These are phyloP conservation scores for Trichosanthes truncata DNA, from an alignment of 306 rosid genomes.

Conservation along the genomic window DNA sequence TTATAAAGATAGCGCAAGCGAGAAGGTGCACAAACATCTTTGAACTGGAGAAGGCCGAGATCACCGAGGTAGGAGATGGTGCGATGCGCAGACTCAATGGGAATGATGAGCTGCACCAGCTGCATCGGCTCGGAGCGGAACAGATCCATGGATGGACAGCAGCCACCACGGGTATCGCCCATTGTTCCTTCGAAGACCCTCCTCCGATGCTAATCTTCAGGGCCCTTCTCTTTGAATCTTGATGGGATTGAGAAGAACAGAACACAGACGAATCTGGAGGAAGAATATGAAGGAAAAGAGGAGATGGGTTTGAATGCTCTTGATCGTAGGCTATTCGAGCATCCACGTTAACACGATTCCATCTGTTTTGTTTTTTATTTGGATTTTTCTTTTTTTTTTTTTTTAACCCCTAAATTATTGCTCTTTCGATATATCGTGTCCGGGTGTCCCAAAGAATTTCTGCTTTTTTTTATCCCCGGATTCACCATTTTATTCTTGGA, in stretches of 20 bases:
- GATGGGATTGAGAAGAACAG: background rate
- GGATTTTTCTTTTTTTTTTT: background rate
- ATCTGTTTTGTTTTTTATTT: background rate
- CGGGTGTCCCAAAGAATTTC: background rate
- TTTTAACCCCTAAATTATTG: background rate
- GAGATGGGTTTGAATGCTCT: background rate
- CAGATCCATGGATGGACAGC: conserved; percentile 96
- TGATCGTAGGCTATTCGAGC: background rate
- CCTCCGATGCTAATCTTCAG: background rate
- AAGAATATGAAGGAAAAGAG: background rate
- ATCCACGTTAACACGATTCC: conserved; percentile 9
- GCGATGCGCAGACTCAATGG: conserved; percentile 83
- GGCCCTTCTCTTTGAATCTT: background rate
- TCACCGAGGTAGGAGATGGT: conserved; percentile 93
- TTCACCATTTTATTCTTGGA: background rate
- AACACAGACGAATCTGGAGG: background rate
- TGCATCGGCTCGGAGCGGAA: conserved; percentile 99
- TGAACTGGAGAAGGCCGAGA: conserved; percentile 85
- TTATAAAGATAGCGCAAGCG: background rate
- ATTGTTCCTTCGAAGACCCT: conserved; percentile 25
- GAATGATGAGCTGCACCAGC: conserved; percentile 90
- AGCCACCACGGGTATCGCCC: conserved; percentile 59
- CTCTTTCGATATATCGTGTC: background rate
- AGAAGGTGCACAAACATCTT: conserved; percentile 45
- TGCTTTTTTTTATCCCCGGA: background rate